These are phyloP conservation scores for Epichloe baconii DNA, from an alignment of 2,329 filamentous ascomycete species.

Conservation along the genomic window DNA sequence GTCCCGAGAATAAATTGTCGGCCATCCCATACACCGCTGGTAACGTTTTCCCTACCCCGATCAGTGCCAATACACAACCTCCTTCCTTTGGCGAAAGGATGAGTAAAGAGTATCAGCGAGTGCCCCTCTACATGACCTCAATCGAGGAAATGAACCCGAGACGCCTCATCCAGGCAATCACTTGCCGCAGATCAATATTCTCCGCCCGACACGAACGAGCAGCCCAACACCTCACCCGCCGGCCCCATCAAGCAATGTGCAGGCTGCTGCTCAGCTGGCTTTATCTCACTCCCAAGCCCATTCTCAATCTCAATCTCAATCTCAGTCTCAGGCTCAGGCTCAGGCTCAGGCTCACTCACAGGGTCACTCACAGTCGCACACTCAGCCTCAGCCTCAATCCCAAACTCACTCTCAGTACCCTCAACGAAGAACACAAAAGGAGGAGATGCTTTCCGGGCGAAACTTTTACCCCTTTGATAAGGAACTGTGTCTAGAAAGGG, in stretches of 20 bases:
- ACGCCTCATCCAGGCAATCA: slow-evolving; percentile 36
- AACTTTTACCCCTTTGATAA: slow-evolving; percentile 70
- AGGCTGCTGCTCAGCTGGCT: slow-evolving; percentile 46
- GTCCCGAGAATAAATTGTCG: slow-evolving; percentile 50
- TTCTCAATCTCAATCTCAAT: slow-evolving; percentile 35
- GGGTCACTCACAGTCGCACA: slow-evolving; percentile 16
- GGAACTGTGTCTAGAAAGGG: slow-evolving; percentile 70
- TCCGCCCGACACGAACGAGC: slow-evolving; percentile 36
- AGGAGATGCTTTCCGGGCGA: slow-evolving; percentile 75
- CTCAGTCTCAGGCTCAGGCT: slow-evolving; percentile 24
- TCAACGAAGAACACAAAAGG: slow-evolving; percentile 54
- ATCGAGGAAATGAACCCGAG: slow-evolving; percentile 38
- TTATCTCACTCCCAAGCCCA: slow-evolving; percentile 42
- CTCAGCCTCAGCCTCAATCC: neutral
- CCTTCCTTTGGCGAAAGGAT: slow-evolving; percentile 34
- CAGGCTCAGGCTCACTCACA: slow-evolving; percentile 14
- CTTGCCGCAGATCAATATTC: slow-evolving; percentile 44
- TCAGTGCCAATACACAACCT: slow-evolving; percentile 40
- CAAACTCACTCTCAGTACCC: slow-evolving; percentile 32
- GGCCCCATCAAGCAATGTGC: slow-evolving; percentile 26
- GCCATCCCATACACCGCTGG: slow-evolving; percentile 40
- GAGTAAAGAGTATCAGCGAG: slow-evolving; percentile 46
- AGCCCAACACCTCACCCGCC: slow-evolving; percentile 30
- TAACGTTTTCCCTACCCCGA: slow-evolving; percentile 48
- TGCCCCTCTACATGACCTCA: slow-evolving; percentile 49